Percentiles rank a stretch among this genome's conserved stretches.
These are phyloP conservation scores for Thermomucor indicae-seudaticae DNA, from an alignment of 371 early-diverging fungal species.

Conservation along the genomic window DNA sequence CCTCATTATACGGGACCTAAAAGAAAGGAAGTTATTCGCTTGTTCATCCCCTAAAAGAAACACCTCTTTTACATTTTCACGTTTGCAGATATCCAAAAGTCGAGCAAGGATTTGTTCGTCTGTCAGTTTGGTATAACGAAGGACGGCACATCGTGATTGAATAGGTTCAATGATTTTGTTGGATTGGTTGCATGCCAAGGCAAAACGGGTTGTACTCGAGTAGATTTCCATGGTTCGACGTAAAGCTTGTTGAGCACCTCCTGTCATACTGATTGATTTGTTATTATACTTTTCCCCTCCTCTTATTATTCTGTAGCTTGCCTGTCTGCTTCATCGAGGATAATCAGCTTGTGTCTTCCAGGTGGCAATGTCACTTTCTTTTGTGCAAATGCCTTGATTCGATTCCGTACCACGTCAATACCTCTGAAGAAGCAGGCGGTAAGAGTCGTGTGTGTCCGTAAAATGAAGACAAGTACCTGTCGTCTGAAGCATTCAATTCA, in stretches of 20 bases:
- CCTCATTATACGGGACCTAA: slow-evolving; percentile 76
- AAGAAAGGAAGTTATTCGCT: not conserved
- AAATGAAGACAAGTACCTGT: slow-evolving; percentile 60
- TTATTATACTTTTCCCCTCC: not conserved
- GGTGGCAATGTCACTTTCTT: slow-evolving; percentile 92
- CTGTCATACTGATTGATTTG: slow-evolving; percentile 69
- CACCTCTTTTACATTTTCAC: slow-evolving; percentile 65
- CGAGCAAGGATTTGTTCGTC: slow-evolving; percentile 76
- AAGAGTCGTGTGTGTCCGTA: not conserved
- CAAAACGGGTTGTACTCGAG: slow-evolving; percentile 94
- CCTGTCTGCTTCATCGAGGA: slow-evolving; percentile 98
- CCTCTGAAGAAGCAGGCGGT: slow-evolving; percentile 56
- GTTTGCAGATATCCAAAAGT: slow-evolving; percentile 77
- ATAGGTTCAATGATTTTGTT: slow-evolving; percentile 99
- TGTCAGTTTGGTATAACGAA: slow-evolving; percentile 81
- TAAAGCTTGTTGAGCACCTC: slow-evolving; percentile 95
- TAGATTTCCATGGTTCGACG: slow-evolving; percentile 98
- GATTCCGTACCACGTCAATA: slow-evolving; percentile 96
- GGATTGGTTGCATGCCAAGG: slow-evolving; percentile 96
- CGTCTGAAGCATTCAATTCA: slow-evolving; percentile 99
- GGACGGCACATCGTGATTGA: slow-evolving; percentile 96
- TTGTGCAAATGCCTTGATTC: slow-evolving; percentile 98
- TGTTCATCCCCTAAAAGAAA: not conserved
- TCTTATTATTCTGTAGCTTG: slow-evolving; percentile 1
- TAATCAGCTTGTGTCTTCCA: slow-evolving; percentile 93